Base-by-base conservation (phyloP, 2,329 filamentous ascomycete genomes). In the Beauveria pseudobassiana region DNA sequence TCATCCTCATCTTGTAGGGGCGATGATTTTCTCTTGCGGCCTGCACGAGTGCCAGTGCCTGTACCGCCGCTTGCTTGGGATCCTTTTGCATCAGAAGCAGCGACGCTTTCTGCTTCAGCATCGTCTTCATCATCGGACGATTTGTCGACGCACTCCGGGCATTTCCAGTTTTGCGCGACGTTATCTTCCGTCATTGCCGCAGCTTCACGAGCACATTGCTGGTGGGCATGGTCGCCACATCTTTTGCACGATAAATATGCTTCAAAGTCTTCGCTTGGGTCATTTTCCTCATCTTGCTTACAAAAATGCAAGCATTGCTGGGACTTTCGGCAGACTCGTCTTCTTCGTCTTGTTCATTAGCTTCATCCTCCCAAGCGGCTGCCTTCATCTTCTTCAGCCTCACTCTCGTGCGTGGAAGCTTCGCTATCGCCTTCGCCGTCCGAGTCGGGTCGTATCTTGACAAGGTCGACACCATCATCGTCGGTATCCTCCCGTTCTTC, bases 21-120 rank as follows among this genome's bases (percentile, higher is more conserved):
- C 1, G 90, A 91, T 20, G 90, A 87, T 73, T 93, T 96, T 59
- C 93, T 86, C 75, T 96, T 96, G 63, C 93, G 84, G 63, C 96
- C 77, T 38, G 89, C 84, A 59, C 91, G 87, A 9, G 90, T 87
- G 51, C 88, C 89, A 73, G 93, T 89, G 77, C 88, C 80, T 8
- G 87, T 82, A 68, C 91, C 88, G 64, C 89, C 88, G 59, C 89
- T 84, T 59, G 89, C 24, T 50, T 61, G 51, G 2, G 51, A 49
- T n/a, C 18, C 55, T n/a, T 53, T 52, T 28, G 42, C 14, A 38
- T 58, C 48, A 18, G 61, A 62, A 9, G 54, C 61, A 28, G 46
- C 48, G 40, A 40, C 34, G 28, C 60, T 56, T 22, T 73, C 73
- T 42, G 66, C 67, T 46, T 73, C 72, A 38, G 72, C 72, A 8